Evolutionary conservation across 2,329 filamentous ascomycete species (phyloP).

Genomic region (Monosporascus sp.): DNA sequence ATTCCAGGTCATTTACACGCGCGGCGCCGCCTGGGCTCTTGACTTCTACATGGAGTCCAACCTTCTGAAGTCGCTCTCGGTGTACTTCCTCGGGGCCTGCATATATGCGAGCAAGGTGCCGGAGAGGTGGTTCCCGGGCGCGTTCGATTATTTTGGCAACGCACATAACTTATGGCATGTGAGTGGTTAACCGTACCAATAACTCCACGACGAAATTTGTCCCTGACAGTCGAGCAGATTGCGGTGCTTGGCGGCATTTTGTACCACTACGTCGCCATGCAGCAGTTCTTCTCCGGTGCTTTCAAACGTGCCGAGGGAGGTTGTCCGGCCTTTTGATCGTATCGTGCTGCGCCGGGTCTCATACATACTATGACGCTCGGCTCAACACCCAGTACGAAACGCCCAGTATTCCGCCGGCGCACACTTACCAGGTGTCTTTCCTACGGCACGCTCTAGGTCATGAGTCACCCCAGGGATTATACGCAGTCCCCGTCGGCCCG

Average conservation of each 20-base stretch:
- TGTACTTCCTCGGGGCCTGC: constrained; percentile 79
- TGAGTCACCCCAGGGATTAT: no score
- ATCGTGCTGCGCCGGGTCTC: background rate
- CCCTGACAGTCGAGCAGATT: constrained; percentile 86
- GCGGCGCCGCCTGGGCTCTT: constrained; percentile 74
- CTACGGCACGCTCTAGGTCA: no score
- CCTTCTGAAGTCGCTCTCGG: constrained; percentile 76
- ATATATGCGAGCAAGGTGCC: constrained; percentile 91
- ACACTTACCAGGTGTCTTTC: background rate
- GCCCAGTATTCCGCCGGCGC: background rate
- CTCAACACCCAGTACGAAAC: background rate
- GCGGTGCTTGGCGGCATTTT: constrained; percentile 91
- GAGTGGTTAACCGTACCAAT: constrained; percentile 71
- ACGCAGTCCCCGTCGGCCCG: no score
- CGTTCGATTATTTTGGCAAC: constrained; percentile 92
- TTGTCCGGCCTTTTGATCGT: constrained; percentile 47
- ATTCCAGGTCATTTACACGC: constrained; percentile 72
- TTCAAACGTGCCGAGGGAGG: constrained; percentile 62
- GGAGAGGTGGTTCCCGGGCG: constrained; percentile 86
- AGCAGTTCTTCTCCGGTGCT: constrained; percentile 80
- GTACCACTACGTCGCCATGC: constrained; percentile 97
- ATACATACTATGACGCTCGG: background rate
- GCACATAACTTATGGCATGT: constrained; percentile 96
- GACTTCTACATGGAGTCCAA: constrained; percentile 77
- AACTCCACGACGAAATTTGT: constrained; percentile 62